Percentiles rank a stretch among this genome's conserved stretches.
Evolutionary conservation across 176 grass and related monocot genomes (phyloP).

Genomic region (Rhynchospora pubera): DNA sequence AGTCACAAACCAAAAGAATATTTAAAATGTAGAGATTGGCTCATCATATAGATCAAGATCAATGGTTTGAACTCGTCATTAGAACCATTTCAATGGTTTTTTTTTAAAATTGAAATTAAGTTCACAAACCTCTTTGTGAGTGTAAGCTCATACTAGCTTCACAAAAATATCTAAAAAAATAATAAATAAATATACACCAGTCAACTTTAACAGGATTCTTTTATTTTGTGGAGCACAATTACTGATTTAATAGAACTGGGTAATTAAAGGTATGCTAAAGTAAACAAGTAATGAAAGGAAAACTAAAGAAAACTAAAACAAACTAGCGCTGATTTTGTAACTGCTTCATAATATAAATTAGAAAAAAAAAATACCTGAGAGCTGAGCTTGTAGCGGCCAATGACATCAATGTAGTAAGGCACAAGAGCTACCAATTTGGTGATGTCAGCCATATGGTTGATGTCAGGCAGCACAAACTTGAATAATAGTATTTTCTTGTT

Average conservation of each 20-base stretch:
- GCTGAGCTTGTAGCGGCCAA: conserved; percentile 90
- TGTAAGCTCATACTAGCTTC: background rate
- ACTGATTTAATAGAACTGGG: background rate
- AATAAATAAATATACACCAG: background rate
- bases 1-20: background rate
- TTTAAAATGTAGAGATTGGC: background rate
- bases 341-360: background rate
- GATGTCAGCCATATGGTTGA: conserved; percentile 72
- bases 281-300: background rate
- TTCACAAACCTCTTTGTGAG: background rate
- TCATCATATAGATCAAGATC: background rate
- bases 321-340: background rate
- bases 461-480: conserved; percentile 88
- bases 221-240: background rate
- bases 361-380: conserved; percentile 41
- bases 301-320: background rate
- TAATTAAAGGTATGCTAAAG: background rate
- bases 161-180: background rate
- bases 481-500: conserved; percentile 81
- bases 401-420: conserved; percentile 91
- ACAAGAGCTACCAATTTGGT: conserved; percentile 78
- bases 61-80: background rate
- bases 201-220: background rate
- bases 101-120: background rate
- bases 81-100: background rate